These are phyloP conservation scores for Hyparrhenia diplandra DNA, from an alignment of 176 grass and related monocot species.

Conservation along the genomic window DNA sequence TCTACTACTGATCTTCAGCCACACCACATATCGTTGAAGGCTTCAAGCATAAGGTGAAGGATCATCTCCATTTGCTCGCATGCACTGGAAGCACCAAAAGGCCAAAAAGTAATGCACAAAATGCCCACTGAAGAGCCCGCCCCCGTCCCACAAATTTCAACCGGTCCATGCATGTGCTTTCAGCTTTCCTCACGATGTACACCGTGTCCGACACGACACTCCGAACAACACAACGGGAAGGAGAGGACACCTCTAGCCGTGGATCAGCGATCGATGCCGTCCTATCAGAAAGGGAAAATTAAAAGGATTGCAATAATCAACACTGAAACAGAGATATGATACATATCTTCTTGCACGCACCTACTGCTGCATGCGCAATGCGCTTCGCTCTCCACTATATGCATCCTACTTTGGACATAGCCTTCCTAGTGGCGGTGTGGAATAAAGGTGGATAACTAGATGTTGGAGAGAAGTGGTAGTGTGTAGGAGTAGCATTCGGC, in stretches of 20 bases:
- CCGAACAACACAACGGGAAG: no score
- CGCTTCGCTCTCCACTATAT: background rate
- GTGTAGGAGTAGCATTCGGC: background rate
- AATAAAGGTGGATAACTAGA: background rate
- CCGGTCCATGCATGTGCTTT: background rate
- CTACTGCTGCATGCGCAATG: no score
- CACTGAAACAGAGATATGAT: background rate
- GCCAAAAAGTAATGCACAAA: background rate
- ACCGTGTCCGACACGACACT: no score
- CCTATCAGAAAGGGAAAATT: no score
- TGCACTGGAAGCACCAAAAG: background rate
- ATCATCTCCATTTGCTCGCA: background rate
- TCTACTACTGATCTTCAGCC: background rate
- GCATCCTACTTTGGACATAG: background rate
- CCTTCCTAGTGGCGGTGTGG: background rate
- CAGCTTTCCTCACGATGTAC: background rate
- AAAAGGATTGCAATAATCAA: background rate
- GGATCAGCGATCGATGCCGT: no score
- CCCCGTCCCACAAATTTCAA: background rate
- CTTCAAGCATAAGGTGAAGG: no score
- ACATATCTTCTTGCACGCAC: background rate
- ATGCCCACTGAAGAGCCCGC: background rate
- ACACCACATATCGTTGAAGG: no score
- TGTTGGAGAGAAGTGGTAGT: background rate
- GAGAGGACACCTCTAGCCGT: no score